phyloP scores from a whole-genome alignment of 257 asterid species.

The Buddleja alternifolia region DNA sequence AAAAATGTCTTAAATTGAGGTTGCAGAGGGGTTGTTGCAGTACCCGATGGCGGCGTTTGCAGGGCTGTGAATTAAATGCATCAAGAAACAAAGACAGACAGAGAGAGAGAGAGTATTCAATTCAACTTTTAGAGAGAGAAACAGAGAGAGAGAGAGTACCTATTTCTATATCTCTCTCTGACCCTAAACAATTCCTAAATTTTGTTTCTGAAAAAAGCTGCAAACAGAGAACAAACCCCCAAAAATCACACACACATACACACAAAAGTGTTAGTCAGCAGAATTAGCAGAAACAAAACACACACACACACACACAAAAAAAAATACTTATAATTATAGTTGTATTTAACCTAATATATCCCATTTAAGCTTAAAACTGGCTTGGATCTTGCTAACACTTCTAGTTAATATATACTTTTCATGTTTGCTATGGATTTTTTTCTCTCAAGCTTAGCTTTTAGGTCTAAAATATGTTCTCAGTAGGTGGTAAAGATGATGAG shows the following conservation, averaged over 20 bases:
- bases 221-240: slow-evolving; percentile 35
- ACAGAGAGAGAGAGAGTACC: not conserved
- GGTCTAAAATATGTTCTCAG: slow-evolving; percentile 67
- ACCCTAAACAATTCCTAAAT: slow-evolving; percentile 44
- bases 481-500: slow-evolving; percentile 46
- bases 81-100: slow-evolving; percentile 21
- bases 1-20: slow-evolving; percentile 64
- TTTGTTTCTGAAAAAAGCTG: slow-evolving; percentile 43
- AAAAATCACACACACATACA: slow-evolving; percentile 16
- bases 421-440: slow-evolving; percentile 53
- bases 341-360: not conserved
- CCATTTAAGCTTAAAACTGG: slow-evolving; percentile 5
- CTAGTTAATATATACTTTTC: not conserved
- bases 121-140: not conserved
- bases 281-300: slow-evolving; percentile 23
- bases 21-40: slow-evolving; percentile 59
- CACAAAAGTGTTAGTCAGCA: slow-evolving; percentile 35
- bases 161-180: slow-evolving; percentile 20
- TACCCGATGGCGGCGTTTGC: slow-evolving; percentile 96
- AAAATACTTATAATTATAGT: slow-evolving; percentile 4
- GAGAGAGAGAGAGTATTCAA: slow-evolving; percentile 23
- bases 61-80: slow-evolving; percentile 81
- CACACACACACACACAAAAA: slow-evolving; percentile 9
- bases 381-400: not conserved
- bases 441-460: slow-evolving; percentile 35